phyloP scores from a whole-genome alignment of 2,329 filamentous ascomycete genomes.

The Elsinoe fawcettii region DNA sequence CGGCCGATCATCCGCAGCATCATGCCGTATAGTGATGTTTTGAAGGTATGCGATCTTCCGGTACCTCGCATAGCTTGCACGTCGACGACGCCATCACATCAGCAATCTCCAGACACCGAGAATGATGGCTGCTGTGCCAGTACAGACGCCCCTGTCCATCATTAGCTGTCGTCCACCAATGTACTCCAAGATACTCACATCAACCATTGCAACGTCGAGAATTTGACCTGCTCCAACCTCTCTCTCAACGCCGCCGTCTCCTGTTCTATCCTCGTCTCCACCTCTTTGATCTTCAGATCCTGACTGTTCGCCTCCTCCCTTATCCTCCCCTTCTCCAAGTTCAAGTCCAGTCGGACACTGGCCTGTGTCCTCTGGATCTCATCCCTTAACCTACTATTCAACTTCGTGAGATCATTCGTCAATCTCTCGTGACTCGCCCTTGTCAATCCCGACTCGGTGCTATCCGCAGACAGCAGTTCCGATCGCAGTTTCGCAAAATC shows the following conservation, averaged over 20 bases:
- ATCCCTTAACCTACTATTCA: conserved; percentile 80
- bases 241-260: conserved; percentile 86
- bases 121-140: conserved; percentile 58
- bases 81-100: conserved; percentile 39
- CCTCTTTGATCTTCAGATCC: conserved; percentile 98
- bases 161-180: neutral
- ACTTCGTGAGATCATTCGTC: conserved; percentile 88
- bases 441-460: conserved; percentile 81
- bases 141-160: conserved; percentile 51
- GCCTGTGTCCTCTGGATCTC: conserved; percentile 93
- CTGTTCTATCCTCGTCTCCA: conserved; percentile 96
- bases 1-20: too few species aligned
- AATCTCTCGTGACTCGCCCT: conserved; percentile 84
- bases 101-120: conserved; percentile 60
- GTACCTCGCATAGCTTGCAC: neutral
- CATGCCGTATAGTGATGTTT: neutral
- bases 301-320: conserved; percentile 92
- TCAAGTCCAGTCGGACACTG: conserved; percentile 83
- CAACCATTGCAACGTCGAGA: conserved; percentile 94
- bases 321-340: conserved; percentile 93
- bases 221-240: conserved; percentile 94
- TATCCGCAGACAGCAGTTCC: conserved; percentile 85
- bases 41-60: neutral
- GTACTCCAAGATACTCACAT: conserved; percentile 57
- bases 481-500: conserved; percentile 96